phyloP scores from a whole-genome alignment of 768 basidiomycete genomes.

The Lentinula guzmanii region DNA sequence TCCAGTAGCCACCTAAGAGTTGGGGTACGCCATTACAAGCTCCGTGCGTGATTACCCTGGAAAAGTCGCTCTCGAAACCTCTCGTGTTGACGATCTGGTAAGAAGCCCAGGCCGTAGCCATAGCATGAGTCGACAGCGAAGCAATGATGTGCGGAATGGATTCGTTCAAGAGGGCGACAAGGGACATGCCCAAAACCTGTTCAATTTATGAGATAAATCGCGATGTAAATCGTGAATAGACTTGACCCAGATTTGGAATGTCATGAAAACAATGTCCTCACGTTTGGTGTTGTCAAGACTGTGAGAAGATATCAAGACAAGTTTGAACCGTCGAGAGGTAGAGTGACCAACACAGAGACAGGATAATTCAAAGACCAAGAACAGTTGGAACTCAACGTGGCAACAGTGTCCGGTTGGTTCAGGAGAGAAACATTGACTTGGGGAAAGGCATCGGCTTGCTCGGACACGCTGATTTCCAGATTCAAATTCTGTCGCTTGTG shows the following conservation, averaged over 20 bases:
- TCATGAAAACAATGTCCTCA: conserved; percentile 72
- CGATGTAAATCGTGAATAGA: conserved; percentile 28
- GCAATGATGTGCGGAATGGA: conserved; percentile 80
- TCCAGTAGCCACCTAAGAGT: conserved; percentile 64
- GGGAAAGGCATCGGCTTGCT: conserved; percentile 11
- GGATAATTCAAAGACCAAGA: conserved; percentile 67
- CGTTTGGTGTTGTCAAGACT: conserved; percentile 70
- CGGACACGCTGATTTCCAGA: neutral
- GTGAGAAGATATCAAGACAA: conserved; percentile 1
- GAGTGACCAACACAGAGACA: conserved; percentile 48
- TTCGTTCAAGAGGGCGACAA: conserved; percentile 47
- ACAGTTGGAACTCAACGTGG: conserved; percentile 41
- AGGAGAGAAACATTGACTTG: conserved; percentile 22
- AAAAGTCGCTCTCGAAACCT: conserved; percentile 51
- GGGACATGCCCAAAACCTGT: conserved; percentile 15
- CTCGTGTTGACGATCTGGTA: conserved; percentile 61
- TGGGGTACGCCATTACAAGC: conserved; percentile 48
- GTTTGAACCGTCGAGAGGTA: neutral
- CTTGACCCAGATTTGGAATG: conserved; percentile 71
- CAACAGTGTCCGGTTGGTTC: conserved; percentile 27
- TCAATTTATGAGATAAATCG: neutral
- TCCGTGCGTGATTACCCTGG: conserved; percentile 51
- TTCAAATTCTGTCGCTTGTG: neutral
- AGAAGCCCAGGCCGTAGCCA: conserved; percentile 68
- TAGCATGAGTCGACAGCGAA: conserved; percentile 63